These are phyloP conservation scores for Aspergillus hortae DNA, from an alignment of 2,329 filamentous ascomycete genomes.

Conservation along the genomic window DNA sequence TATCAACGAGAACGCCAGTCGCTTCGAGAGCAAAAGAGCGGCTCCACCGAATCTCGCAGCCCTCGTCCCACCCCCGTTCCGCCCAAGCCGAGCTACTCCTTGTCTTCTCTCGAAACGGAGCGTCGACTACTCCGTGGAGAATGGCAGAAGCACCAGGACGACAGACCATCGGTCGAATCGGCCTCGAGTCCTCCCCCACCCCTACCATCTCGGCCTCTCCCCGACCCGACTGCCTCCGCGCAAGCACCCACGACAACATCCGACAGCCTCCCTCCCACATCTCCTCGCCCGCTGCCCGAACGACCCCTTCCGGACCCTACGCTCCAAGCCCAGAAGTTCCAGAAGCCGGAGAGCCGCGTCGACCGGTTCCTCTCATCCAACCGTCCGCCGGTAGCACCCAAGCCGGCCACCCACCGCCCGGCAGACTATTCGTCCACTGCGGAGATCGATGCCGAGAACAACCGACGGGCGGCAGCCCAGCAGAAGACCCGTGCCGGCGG, in stretches of 20 bases:
- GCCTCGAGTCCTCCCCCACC: constrained; percentile 2
- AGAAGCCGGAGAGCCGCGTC: constrained; percentile 43
- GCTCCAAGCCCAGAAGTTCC: constrained; percentile 29
- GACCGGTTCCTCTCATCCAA: constrained; percentile 56
- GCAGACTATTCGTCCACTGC: constrained; percentile 50
- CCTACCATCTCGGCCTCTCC: constrained; percentile 8
- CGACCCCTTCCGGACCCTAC: constrained; percentile 30
- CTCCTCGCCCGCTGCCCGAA: constrained; percentile 24
- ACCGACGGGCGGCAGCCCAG: constrained; percentile 53
- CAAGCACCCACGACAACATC: neutral
- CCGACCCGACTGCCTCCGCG: constrained; percentile 7
- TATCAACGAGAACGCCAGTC: constrained; percentile 61
- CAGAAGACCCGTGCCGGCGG: constrained; percentile 57
- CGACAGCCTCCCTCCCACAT: constrained; percentile 3
- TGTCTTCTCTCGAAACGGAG: constrained; percentile 59
- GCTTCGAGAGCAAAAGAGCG: constrained; percentile 28
- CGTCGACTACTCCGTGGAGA: constrained; percentile 57
- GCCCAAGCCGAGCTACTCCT: constrained; percentile 47
- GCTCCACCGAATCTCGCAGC: constrained; percentile 23
- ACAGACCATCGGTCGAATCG: constrained; percentile 10
- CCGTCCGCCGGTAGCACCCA: constrained; percentile 44
- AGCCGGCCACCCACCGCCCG: constrained; percentile 38
- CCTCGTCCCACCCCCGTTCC: constrained; percentile 31
- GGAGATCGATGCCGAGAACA: constrained; percentile 56
- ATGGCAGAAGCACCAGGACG: constrained; percentile 46